Evolutionary conservation across 164 flowering plant species (phyloP).

Genomic region (Dillenia turbinata): DNA sequence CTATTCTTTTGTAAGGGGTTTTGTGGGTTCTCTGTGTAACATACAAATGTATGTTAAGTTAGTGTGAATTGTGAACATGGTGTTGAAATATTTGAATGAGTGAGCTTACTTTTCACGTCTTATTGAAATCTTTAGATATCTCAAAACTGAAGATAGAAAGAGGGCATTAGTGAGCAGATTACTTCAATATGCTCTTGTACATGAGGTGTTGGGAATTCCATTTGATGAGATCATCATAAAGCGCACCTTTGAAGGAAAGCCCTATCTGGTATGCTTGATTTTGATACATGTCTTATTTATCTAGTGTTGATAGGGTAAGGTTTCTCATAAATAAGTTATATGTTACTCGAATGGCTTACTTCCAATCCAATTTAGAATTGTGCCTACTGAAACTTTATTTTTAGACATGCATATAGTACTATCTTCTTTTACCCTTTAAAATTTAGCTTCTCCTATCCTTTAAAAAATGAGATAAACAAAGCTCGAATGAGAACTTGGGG

Average conservation of each 20-base stretch:
- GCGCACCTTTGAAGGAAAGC: conserved; percentile 77
- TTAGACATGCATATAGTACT: no score
- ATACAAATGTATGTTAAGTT: not conserved
- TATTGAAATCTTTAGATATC: conserved; percentile 33
- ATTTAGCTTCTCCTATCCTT: no score
- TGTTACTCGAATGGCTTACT: no score
- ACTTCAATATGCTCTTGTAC: conserved; percentile 75
- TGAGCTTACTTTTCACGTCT: not conserved
- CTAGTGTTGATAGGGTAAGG: conserved; percentile 7
- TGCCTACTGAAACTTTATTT: no score
- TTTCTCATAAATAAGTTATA: not conserved
- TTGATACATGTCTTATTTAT: conserved; percentile 2
- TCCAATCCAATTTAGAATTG: no score
- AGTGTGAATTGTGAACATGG: not conserved
- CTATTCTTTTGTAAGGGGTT: no score
- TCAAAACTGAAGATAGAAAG: conserved; percentile 65
- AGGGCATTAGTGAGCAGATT: conserved; percentile 73
- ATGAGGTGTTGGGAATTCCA: conserved; percentile 60
- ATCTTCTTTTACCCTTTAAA: no score
- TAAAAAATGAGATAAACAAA: no score
- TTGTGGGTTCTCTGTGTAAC: no score
- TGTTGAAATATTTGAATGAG: not conserved
- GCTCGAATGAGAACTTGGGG: no score
- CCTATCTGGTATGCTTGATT: conserved; percentile 48
- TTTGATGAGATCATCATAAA: conserved; percentile 48